These are phyloP conservation scores for Plasmodium billcollinsi DNA, from an alignment of 169 alveolate species.

Conservation along the genomic window DNA sequence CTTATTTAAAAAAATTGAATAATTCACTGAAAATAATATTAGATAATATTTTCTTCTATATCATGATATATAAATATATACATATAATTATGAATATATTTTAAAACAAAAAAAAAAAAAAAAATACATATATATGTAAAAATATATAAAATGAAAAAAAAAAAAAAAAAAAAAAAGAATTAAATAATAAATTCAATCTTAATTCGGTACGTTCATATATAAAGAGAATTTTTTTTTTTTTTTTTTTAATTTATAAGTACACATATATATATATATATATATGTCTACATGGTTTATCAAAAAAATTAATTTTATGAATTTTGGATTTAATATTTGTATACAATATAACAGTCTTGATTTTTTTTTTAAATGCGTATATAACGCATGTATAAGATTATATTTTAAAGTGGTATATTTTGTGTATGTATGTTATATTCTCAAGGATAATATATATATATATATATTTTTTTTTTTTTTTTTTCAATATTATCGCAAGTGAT, in stretches of 20 bases:
- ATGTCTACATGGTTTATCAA: background rate
- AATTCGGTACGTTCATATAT: slow-evolving; percentile 13
- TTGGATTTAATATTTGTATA: too few relatives aligned
- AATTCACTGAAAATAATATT: too few relatives aligned
- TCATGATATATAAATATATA: background rate
- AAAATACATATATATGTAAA: too few relatives aligned
- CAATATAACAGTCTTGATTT: too few relatives aligned
- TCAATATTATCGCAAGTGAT: slow-evolving; percentile 35
- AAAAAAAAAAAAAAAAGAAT: slow-evolving; percentile 6
- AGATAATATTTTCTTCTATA: too few relatives aligned
- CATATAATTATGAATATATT: too few relatives aligned
- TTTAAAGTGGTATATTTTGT: background rate
- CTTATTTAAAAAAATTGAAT: too few relatives aligned
- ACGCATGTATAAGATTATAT: too few relatives aligned
- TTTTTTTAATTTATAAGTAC: background rate
- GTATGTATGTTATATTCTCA: background rate
- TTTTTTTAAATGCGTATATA: too few relatives aligned
- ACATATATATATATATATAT: background rate
- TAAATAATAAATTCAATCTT: background rate
- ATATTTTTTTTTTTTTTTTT: too few relatives aligned
- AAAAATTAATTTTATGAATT: too few relatives aligned
- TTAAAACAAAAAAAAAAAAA: too few relatives aligned
- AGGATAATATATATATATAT: background rate
- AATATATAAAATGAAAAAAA: background rate
- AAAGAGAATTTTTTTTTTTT: background rate